These are phyloP conservation scores for Candida ovalis DNA, from an alignment of 805 yeast species.

Conservation along the genomic window DNA sequence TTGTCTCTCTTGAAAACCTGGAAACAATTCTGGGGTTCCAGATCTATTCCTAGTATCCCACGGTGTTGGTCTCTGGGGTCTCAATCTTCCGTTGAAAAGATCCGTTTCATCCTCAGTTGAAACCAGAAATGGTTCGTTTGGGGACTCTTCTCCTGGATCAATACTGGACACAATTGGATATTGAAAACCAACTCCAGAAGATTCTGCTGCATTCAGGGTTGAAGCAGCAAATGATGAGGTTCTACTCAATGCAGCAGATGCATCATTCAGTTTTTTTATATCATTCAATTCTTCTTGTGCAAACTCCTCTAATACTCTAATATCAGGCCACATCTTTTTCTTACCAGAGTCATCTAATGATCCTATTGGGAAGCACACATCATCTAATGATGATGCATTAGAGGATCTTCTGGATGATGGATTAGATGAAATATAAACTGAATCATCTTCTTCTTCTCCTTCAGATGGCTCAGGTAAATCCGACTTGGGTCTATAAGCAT, in stretches of 20 bases:
- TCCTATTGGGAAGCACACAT: slow-evolving; percentile 87
- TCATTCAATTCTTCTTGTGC: slow-evolving; percentile 60
- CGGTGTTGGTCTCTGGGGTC: slow-evolving; percentile 74
- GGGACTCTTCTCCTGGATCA: slow-evolving; percentile 23
- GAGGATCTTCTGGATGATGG: slow-evolving; percentile 61
- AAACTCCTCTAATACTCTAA: slow-evolving; percentile 69
- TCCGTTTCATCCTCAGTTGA: slow-evolving; percentile 53
- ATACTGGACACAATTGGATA: slow-evolving; percentile 33
- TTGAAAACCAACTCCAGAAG: slow-evolving; percentile 35
- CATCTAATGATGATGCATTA: slow-evolving; percentile 75
- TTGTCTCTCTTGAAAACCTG: slow-evolving; percentile 17
- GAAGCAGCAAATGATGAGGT: slow-evolving; percentile 14
- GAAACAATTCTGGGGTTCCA: slow-evolving; percentile 7
- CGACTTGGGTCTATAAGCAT: background rate
- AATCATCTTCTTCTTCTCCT: slow-evolving; percentile 18
- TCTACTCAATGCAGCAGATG: slow-evolving; percentile 25
- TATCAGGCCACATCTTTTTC: slow-evolving; percentile 75
- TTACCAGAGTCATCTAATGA: slow-evolving; percentile 34
- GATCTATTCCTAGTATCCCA: slow-evolving; percentile 48
- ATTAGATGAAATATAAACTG: slow-evolving; percentile 43
- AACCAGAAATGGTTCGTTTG: slow-evolving; percentile 21
- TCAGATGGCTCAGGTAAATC: slow-evolving; percentile 3
- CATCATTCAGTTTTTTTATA: slow-evolving; percentile 21
- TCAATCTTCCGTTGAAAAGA: slow-evolving; percentile 55
- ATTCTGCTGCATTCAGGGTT: slow-evolving; percentile 3